Base-by-base conservation (phyloP, 225 moss, liverwort and hornwort genomes). In the Marchantia polymorpha region DNA sequence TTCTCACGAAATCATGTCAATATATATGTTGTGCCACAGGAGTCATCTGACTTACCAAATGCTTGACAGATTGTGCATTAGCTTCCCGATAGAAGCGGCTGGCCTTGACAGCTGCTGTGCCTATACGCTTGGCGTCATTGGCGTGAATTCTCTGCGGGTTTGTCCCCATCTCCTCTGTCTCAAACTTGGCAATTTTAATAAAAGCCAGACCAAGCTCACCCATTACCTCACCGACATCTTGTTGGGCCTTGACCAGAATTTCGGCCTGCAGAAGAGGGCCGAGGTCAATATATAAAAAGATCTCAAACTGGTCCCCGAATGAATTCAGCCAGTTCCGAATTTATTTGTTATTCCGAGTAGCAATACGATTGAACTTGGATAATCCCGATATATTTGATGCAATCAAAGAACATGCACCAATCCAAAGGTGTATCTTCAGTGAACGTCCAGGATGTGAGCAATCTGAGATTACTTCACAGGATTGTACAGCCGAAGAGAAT, bases 191-290 rank as follows among this genome's bases (percentile, higher is more conserved):
- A 89, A 99, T 85, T 83, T 99, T 99, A 53, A 99, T 89, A 17
- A 99, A 93, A 51, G 94, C 93, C 27, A 99, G 87, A 74, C 97
- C 97, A 50, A 99, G 86, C 76, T 99, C 95, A 72, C 97, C 97
- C 94, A 99, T 99, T 13, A 95, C 97, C 86, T 99, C 97, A 77
- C 97, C 95, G 55, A 95, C 92, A 83, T 99, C 97, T 88, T 99
- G 97, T 80, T 99, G 95, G 19, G 86, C 91, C 84, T 99, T 99
- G 76, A 99, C 92, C 76, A 94, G 85, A 48, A 83, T 84, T 86
- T 99, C 97, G 51, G 97, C 97, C 97, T 96, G 87, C 55, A 74
- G 55, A 29, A 53, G 27, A 2, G n/a, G 16, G 51, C 72, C 19
- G n/a, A 9, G 65, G 27, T 61, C 61, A 61, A 61, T 23, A 10